phyloP scores from a whole-genome alignment of 164 flowering plant genomes.

The Liquidambar formosana region DNA sequence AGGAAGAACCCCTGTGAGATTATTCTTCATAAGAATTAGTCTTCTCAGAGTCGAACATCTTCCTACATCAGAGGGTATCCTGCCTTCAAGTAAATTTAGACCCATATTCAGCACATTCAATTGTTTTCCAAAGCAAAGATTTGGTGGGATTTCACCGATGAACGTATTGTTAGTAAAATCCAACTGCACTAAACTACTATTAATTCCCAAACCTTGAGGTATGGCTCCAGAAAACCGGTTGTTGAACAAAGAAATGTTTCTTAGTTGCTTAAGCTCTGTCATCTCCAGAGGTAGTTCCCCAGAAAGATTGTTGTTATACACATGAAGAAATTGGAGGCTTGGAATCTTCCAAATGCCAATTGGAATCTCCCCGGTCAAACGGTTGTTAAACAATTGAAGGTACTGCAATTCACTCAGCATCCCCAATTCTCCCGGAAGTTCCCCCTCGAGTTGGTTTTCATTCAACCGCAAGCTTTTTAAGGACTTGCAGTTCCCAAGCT shows the following conservation, averaged over 20 bases:
- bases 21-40: slow-evolving; percentile 53
- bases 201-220: slow-evolving; percentile 65
- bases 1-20: slow-evolving; percentile 60
- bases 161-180: slow-evolving; percentile 69
- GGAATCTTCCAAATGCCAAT: slow-evolving; percentile 60
- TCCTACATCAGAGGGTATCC: slow-evolving; percentile 64
- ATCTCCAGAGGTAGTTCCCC: slow-evolving; percentile 66
- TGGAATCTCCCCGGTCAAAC: slow-evolving; percentile 64
- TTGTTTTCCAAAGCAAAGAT: slow-evolving; percentile 54
- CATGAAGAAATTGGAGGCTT: slow-evolving; percentile 39
- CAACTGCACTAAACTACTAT: slow-evolving; percentile 47
- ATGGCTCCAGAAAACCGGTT: slow-evolving; percentile 68
- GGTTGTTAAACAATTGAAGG: slow-evolving; percentile 49
- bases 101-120: slow-evolving; percentile 50
- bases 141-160: slow-evolving; percentile 69
- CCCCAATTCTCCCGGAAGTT: slow-evolving; percentile 63
- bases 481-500: slow-evolving; percentile 65
- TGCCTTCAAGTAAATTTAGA: slow-evolving; percentile 50
- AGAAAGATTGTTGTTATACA: slow-evolving; percentile 57
- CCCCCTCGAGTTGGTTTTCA: slow-evolving; percentile 58
- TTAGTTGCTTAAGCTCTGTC: slow-evolving; percentile 44
- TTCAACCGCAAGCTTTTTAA: slow-evolving; percentile 39
- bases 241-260: slow-evolving; percentile 46
- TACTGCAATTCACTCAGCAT: slow-evolving; percentile 32
- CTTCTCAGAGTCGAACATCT: slow-evolving; percentile 55